Conservation (phyloP, 495 filamentous ascomycete genomes). For the Pseudomonodictys pantanalensis region DNA sequence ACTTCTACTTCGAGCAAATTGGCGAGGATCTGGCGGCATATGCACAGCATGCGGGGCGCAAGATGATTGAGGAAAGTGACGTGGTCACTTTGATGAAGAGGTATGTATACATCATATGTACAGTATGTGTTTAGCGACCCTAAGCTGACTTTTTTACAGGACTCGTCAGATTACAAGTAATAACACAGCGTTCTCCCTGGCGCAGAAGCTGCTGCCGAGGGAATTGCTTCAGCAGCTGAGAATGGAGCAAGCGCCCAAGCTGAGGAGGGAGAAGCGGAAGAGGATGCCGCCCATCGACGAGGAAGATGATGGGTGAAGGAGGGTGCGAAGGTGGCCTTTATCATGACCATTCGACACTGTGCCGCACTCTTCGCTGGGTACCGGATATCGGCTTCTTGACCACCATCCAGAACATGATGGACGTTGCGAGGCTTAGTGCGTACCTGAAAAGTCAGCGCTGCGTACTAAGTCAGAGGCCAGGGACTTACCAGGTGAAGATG, state of each 20-base stretch:
- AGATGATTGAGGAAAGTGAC: constrained; percentile 82
- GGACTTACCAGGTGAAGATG: constrained; percentile 90
- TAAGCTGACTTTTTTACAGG: constrained; percentile 46
- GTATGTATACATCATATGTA: constrained; percentile 48
- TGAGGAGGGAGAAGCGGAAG: constrained; percentile 38
- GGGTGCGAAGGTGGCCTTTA: neutral
- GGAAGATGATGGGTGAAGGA: constrained; percentile 22
- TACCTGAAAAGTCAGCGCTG: constrained; percentile 59
- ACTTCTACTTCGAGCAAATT: constrained; percentile 86
- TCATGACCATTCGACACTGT: constrained; percentile 73
- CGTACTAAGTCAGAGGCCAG: neutral
- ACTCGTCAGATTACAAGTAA: constrained; percentile 71
- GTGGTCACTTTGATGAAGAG: constrained; percentile 77
- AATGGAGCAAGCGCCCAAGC: constrained; percentile 57
- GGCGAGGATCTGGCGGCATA: constrained; percentile 75
- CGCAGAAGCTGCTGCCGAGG: constrained; percentile 74
- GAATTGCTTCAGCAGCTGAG: constrained; percentile 80
- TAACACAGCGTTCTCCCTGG: constrained; percentile 78
- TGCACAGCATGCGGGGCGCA: constrained; percentile 76
- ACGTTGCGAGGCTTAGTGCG: constrained; percentile 77
- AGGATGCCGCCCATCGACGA: constrained; percentile 42
- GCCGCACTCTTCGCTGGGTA: constrained; percentile 68
- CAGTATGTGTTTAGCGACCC: constrained; percentile 35
- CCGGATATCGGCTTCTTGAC: constrained; percentile 77
- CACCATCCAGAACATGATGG: constrained; percentile 93